Percentiles rank a stretch among this genome's conserved stretches.
These are phyloP conservation scores for Dacryopinax primogenitus DNA, from an alignment of 768 basidiomycete genomes.

Conservation along the genomic window DNA sequence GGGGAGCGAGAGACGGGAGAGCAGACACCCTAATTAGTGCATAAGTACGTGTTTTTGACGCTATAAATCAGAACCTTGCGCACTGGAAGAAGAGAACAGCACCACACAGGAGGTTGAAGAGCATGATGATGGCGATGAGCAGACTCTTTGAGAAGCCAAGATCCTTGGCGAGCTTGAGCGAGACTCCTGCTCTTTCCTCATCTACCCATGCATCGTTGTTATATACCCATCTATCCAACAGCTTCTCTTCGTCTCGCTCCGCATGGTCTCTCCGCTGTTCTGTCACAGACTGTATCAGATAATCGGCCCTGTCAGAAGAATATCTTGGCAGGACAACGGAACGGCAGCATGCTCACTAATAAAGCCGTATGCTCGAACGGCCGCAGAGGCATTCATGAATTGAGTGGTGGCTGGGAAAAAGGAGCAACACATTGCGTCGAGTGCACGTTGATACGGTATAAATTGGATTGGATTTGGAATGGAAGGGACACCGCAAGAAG, in stretches of 20 bases:
- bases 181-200: not conserved
- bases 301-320: not conserved
- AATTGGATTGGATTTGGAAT: slow-evolving; percentile 5
- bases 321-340: not conserved
- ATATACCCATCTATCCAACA: not conserved
- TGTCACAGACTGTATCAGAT: not conserved
- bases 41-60: not conserved
- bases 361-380: not conserved
- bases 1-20: not conserved
- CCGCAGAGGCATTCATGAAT: slow-evolving; percentile 2
- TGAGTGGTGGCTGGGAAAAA: not conserved
- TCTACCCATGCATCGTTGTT: not conserved
- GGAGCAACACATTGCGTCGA: not conserved
- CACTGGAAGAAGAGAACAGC: slow-evolving; percentile 2
- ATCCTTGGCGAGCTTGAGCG: not conserved
- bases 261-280: not conserved
- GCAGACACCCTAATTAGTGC: not conserved
- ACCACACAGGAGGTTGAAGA: not conserved
- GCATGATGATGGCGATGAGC: not conserved
- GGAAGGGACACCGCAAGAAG: not conserved
- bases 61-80: not conserved
- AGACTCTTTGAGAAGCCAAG: not conserved
- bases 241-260: not conserved
- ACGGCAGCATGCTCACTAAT: not conserved
- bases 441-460: slow-evolving; percentile 2